A percentile compares a stretch with the other conserved stretches of the same genome.
These are phyloP conservation scores for Neurospora terricola DNA, from an alignment of 495 filamentous ascomycete genomes.

Conservation along the genomic window DNA sequence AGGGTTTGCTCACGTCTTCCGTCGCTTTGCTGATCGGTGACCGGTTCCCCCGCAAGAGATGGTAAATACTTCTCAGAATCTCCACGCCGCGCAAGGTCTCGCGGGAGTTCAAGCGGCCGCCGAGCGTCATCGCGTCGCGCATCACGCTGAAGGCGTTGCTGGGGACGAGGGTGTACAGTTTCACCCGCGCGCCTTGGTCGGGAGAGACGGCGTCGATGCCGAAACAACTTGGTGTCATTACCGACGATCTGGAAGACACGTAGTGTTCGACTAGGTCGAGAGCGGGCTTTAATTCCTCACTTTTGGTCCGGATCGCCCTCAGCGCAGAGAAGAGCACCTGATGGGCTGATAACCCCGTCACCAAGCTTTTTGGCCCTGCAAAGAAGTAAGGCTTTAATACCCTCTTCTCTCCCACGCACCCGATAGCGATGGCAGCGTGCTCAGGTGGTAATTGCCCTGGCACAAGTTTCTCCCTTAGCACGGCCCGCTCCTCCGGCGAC, in stretches of 20 bases:
- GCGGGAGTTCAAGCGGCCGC: neutral
- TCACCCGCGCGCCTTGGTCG: neutral
- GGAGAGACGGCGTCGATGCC: neutral
- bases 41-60: neutral
- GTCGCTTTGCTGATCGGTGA: neutral
- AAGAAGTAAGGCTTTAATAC: neutral
- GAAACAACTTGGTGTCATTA: neutral
- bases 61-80: neutral
- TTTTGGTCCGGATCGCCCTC: rapidly evolving
- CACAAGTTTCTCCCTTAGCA: rapidly evolving
- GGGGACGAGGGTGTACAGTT: neutral
- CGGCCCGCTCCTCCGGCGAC: rapidly evolving
- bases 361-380: neutral
- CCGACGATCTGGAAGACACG: neutral
- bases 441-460: neutral
- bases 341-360: neutral
- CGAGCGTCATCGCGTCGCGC: neutral
- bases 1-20: neutral
- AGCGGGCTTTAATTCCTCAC: neutral
- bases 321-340: neutral
- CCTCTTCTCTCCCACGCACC: rapidly evolving
- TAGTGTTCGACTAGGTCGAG: neutral
- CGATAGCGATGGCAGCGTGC: neutral
- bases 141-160: neutral
- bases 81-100: neutral